Evolutionary conservation across 495 filamentous ascomycete species (phyloP).

Genomic region (Lepidopterella palustris): DNA sequence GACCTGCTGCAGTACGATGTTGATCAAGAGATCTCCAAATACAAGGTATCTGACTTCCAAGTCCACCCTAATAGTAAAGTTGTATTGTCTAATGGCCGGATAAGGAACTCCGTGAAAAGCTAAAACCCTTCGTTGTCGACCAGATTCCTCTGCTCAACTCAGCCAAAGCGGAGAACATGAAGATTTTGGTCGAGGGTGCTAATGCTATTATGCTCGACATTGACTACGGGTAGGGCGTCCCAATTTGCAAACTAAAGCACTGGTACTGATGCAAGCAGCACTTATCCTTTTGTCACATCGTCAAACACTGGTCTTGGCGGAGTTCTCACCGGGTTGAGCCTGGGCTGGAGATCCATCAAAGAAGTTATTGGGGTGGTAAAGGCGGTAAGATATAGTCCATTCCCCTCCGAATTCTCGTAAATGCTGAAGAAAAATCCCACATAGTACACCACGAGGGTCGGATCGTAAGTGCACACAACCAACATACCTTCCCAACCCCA

Average conservation of each 20-base stretch:
- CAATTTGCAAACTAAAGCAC: neutral
- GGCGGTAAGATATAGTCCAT: conserved; percentile 44
- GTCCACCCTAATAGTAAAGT: neutral
- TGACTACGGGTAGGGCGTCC: conserved; percentile 52
- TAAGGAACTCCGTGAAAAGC: conserved; percentile 57
- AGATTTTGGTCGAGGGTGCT: conserved; percentile 79
- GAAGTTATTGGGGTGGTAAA: conserved; percentile 81
- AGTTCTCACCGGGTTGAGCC: conserved; percentile 60
- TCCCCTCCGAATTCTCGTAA: too few species aligned
- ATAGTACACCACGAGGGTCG: conserved; percentile 45
- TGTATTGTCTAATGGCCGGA: neutral
- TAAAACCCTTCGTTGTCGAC: conserved; percentile 67
- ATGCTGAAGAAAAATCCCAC: neutral
- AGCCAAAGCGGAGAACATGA: conserved; percentile 52
- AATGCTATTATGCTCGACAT: conserved; percentile 80
- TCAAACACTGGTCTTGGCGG: conserved; percentile 56
- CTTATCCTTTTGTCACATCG: conserved; percentile 79
- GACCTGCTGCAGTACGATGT: conserved; percentile 66
- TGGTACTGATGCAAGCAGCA: neutral
- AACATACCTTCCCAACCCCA: neutral
- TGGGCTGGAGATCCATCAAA: conserved; percentile 40
- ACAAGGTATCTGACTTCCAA: conserved; percentile 39
- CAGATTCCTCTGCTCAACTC: conserved; percentile 51
- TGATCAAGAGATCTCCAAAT: conserved; percentile 69
- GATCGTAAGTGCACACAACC: conserved; percentile 18